These are phyloP conservation scores for Suillus alpinus DNA, from an alignment of 768 basidiomycete species.

Conservation along the genomic window DNA sequence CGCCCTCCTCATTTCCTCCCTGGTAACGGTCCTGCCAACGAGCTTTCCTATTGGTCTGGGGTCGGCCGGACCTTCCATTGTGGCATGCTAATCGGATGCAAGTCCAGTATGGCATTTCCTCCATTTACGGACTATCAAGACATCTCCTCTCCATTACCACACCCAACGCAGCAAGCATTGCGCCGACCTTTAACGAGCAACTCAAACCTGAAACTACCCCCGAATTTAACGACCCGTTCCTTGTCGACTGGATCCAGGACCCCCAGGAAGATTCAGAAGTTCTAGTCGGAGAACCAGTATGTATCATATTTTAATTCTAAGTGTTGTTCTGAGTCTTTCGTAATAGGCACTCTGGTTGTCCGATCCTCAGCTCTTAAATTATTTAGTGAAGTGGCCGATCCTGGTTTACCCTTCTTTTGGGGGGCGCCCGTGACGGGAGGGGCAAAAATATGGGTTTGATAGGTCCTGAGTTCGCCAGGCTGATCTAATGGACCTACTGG, in stretches of 20 bases:
- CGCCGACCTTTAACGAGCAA: constrained; percentile 76
- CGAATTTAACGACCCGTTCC: constrained; percentile 79
- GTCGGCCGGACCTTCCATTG: no score
- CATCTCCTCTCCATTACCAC: constrained; percentile 62
- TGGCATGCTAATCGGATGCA: constrained; percentile 34
- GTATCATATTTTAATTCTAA: constrained; percentile 3
- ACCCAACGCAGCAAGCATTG: constrained; percentile 65
- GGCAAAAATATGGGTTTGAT: constrained; percentile 70
- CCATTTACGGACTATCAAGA: constrained; percentile 73
- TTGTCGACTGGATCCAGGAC: constrained; percentile 79
- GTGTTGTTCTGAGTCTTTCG: constrained; percentile 8
- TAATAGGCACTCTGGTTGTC: constrained; percentile 66
- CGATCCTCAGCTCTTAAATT: constrained; percentile 66
- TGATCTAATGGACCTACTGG: constrained; percentile 29
- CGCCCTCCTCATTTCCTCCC: background rate
- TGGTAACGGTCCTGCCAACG: background rate
- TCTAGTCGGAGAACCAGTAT: constrained; percentile 71
- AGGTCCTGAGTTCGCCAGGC: constrained; percentile 40
- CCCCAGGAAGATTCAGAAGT: constrained; percentile 42
- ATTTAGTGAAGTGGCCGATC: constrained; percentile 75
- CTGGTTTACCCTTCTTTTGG: constrained; percentile 58
- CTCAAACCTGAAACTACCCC: constrained; percentile 85
- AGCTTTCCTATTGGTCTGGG: background rate
- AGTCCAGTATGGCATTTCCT: constrained; percentile 67
- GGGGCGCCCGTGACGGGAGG: constrained; percentile 73